phyloP scores from a whole-genome alignment of 371 early-diverging fungal genomes.

The Saksenaea oblongispora region DNA sequence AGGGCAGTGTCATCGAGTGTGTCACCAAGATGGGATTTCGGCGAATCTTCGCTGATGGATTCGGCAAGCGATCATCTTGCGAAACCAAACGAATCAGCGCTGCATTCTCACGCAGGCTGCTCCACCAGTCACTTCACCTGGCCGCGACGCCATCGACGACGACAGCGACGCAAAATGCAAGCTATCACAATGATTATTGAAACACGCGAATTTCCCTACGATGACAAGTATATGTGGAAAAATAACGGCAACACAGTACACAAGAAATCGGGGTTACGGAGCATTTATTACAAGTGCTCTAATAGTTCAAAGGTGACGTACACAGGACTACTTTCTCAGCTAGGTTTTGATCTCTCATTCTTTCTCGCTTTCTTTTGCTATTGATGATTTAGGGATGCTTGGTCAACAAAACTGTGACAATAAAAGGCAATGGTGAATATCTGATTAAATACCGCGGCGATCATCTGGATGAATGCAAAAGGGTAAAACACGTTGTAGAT shows the following conservation, averaged over 20 bases:
- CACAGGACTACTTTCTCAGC: neutral
- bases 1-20: no score
- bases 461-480: conserved; percentile 50
- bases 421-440: conserved; percentile 51
- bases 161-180: conserved; percentile 62
- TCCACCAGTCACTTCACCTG: neutral
- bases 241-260: conserved; percentile 65
- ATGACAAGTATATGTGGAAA: conserved; percentile 58
- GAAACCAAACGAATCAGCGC: no score
- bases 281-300: conserved; percentile 61
- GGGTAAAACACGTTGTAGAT: conserved; percentile 34
- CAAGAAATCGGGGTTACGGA: conserved; percentile 58
- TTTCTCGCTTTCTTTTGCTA: neutral
- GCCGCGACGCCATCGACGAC: conserved; percentile 26
- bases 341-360: neutral
- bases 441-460: conserved; percentile 59
- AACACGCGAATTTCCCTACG: conserved; percentile 49
- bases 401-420: conserved; percentile 61
- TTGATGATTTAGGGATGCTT: conserved; percentile 29
- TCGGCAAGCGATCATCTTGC: no score
- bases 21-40: no score
- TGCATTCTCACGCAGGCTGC: no score
- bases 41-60: no score
- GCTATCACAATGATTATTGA: conserved; percentile 61
- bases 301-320: conserved; percentile 41